phyloP scores from a whole-genome alignment of 1,139 yeast genomes.

The Protomyces arabidopsidicola region DNA sequence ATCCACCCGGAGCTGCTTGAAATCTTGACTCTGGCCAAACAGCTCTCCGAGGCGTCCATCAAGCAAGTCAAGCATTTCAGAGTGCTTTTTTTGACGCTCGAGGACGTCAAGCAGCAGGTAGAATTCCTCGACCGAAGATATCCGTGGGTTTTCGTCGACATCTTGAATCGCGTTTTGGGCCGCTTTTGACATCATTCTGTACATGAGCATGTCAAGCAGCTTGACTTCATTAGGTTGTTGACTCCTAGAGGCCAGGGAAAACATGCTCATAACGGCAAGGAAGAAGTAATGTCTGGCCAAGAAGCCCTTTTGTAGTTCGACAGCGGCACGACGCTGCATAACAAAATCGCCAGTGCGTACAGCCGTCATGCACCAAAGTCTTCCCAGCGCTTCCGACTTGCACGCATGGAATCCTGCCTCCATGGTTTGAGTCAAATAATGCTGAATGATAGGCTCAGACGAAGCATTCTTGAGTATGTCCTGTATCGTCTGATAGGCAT shows the following conservation, averaged over 20 bases:
- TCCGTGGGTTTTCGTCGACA: neutral
- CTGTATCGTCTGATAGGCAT: conserved; percentile 17
- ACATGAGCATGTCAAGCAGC: conserved; percentile 19
- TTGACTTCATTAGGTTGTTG: conserved; percentile 1
- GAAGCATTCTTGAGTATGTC: conserved; percentile 3
- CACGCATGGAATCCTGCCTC: neutral
- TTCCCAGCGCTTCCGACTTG: conserved; percentile 13
- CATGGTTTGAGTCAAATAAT: conserved; percentile 1
- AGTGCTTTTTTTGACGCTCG: conserved; percentile 1
- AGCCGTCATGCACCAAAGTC: conserved; percentile 18
- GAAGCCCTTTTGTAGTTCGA: conserved; percentile 26
- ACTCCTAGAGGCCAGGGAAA: neutral
- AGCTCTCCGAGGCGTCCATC: neutral
- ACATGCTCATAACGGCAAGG: conserved; percentile 22
- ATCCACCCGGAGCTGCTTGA: conserved; percentile 12
- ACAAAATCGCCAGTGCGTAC: conserved; percentile 14
- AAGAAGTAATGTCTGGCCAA: conserved; percentile 22
- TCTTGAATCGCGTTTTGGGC: neutral
- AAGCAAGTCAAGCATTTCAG: conserved; percentile 10
- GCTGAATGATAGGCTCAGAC: neutral
- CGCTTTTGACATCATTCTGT: conserved; percentile 11
- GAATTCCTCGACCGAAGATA: conserved; percentile 23
- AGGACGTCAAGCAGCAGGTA: conserved; percentile 28
- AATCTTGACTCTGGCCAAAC: conserved; percentile 19
- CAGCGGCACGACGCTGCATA: conserved; percentile 18